Evolutionary conservation across 306 rosid genomes (phyloP), one percentile per base, ranked within the genome.

Genomic region (Vigna unguiculata): DNA sequence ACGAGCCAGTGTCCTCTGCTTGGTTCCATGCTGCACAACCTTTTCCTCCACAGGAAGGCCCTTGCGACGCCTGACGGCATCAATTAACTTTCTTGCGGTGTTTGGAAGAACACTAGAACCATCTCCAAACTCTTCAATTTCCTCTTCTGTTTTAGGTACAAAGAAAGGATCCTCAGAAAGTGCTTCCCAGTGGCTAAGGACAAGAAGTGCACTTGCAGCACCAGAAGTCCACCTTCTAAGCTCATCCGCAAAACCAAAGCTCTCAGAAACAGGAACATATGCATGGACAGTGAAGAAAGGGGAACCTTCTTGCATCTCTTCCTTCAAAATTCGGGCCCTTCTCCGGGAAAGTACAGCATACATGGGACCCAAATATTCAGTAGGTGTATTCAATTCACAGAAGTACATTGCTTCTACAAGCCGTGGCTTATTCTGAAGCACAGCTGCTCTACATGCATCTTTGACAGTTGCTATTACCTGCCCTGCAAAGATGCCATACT

Each of bases 291-390:
- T 90, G 81, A 94, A 94, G 86, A 92, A 80, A 64, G 97, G 83
- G n/a, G 98, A 94, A 78, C 98, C 90, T 85, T 91, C 98, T 85
- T 91, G 97, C 97, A 91, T 91, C 86, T 91, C 94, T 83, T 91
- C 98, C 80, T 94, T 94, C 83, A 92, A 69, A 64, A 94, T 66
- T 3, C 81, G 83, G 61, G 97, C 96, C 76, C 97, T 83, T 69
- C 96, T 90, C 71, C 94, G 87, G n/a, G 89, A 73, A 79, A 94
- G 96, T 43, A 94, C 98, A 32, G 96, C 97, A 51, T 94, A 91
- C 98, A 90, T 94, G 17, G 89, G 81, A 58, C 93, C 96, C 78
- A 94, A 86, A 82, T 85, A 87, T 80, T 94, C 91, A 8, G 91
- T 87, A 53, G 89, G 70, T 0, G 93, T 94, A 80, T 86, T 94